Conservation (phyloP, 352 stramenopile genomes). For the Thalassiosira exigua region DNA sequence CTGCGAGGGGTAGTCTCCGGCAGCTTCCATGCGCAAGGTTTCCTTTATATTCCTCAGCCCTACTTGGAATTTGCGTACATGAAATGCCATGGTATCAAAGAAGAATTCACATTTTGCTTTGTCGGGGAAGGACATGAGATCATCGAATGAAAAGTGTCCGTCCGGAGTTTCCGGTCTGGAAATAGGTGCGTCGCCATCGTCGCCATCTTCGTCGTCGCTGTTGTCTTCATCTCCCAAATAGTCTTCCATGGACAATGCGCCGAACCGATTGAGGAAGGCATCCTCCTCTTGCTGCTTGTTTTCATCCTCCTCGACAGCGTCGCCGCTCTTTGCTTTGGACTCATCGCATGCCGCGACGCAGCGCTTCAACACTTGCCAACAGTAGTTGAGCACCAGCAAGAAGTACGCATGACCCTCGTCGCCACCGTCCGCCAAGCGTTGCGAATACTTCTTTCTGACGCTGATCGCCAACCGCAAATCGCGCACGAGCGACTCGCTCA, state of each 20-base stretch:
- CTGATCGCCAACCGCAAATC: conserved; percentile 16
- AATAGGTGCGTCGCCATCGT: not conserved
- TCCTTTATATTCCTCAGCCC: conserved; percentile 1
- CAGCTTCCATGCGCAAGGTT: conserved; percentile 15
- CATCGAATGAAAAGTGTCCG: conserved; percentile 6
- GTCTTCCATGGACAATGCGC: conserved; percentile 11
- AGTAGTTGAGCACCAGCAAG: conserved; percentile 18
- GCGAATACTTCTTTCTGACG: conserved; percentile 17
- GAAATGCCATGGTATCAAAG: conserved; percentile 19
- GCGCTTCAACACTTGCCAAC: not conserved
- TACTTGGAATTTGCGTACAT: not conserved
- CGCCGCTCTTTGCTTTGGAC: not conserved
- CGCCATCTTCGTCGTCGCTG: not conserved
- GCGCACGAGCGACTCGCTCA: not conserved
- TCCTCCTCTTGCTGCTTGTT: not conserved
- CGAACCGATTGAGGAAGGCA: conserved; percentile 9
- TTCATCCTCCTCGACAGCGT: not conserved
- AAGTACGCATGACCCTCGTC: conserved; percentile 21
- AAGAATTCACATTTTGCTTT: conserved; percentile 9
- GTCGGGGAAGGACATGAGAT: conserved; percentile 12
- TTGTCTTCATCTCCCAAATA: not conserved
- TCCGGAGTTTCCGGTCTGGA: not conserved
- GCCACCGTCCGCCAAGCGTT: conserved; percentile 1
- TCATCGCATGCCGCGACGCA: not conserved
- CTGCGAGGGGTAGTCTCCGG: not conserved